These are phyloP conservation scores for Glonium stellatum DNA, from an alignment of 495 filamentous ascomycete genomes.

Conservation along the genomic window DNA sequence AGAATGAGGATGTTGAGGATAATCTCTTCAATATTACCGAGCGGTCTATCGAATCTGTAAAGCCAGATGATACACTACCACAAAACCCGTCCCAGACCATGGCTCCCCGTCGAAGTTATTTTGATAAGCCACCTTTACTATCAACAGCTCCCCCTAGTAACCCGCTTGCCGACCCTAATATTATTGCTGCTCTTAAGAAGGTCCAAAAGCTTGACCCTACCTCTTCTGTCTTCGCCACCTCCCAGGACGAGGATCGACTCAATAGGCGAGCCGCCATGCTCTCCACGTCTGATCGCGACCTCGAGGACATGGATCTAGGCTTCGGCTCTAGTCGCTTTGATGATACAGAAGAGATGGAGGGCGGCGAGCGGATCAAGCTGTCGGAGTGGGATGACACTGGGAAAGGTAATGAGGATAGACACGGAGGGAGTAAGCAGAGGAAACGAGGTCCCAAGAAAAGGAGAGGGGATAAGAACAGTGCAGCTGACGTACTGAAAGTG, in stretches of 20 bases:
- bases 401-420: slow-evolving; percentile 46
- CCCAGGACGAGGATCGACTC: slow-evolving; percentile 41
- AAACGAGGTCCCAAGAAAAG: slow-evolving; percentile 80
- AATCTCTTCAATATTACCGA: slow-evolving; percentile 9
- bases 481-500: slow-evolving; percentile 70
- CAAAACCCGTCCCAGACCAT: slow-evolving; percentile 13
- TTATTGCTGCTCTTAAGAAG: slow-evolving; percentile 78
- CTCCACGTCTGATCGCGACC: slow-evolving; percentile 69
- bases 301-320: slow-evolving; percentile 87
- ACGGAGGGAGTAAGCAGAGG: slow-evolving; percentile 53
- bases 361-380: slow-evolving; percentile 53
- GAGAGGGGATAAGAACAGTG: slow-evolving; percentile 78
- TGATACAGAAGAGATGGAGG: slow-evolving; percentile 72
- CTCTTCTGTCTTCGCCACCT: slow-evolving; percentile 35
- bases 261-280: slow-evolving; percentile 65
- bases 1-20: slow-evolving; percentile 34
- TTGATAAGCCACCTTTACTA: slow-evolving; percentile 40
- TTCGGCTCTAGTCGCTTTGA: slow-evolving; percentile 81
- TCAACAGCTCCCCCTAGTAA: slow-evolving; percentile 27
- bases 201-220: slow-evolving; percentile 64
- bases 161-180: slow-evolving; percentile 63
- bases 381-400: slow-evolving; percentile 49
- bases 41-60: slow-evolving; percentile 15
- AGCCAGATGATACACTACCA: neutral
- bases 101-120: slow-evolving; percentile 47